These are phyloP conservation scores for Trichoderma gracile DNA, from an alignment of 2,329 filamentous ascomycete species.

Conservation along the genomic window DNA sequence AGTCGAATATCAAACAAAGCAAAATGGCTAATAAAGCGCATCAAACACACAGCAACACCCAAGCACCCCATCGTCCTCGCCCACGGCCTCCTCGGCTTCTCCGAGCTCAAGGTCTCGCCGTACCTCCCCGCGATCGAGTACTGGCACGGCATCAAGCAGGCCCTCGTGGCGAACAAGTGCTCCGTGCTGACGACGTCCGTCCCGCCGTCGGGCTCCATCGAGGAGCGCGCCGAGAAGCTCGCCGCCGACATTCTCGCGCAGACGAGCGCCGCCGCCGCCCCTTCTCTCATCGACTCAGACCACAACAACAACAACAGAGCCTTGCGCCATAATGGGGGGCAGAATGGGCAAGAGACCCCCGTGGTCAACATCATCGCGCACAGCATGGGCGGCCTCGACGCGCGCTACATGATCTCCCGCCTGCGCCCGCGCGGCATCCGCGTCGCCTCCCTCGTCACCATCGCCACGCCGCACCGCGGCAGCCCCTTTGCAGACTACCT, in stretches of 20 bases:
- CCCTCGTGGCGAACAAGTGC: conserved; percentile 53
- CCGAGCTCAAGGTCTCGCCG: conserved; percentile 55
- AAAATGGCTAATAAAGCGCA: too few species aligned
- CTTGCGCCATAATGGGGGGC: too few species aligned
- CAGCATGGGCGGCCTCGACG: conserved; percentile 66
- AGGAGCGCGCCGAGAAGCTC: conserved; percentile 60
- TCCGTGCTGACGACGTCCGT: conserved; percentile 62
- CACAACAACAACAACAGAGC: background rate
- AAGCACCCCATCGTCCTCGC: conserved; percentile 65
- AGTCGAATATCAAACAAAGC: too few species aligned
- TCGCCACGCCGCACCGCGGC: conserved; percentile 58
- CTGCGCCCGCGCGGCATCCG: conserved; percentile 49
- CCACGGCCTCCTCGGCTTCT: conserved; percentile 65
- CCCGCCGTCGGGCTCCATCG: conserved; percentile 61
- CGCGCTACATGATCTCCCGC: conserved; percentile 64
- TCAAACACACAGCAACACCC: conserved; percentile 51
- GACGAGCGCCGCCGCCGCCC: conserved; percentile 44
- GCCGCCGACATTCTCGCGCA: conserved; percentile 52
- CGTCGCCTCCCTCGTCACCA: conserved; percentile 55
- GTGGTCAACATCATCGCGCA: conserved; percentile 78
- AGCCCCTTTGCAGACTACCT: conserved; percentile 58
- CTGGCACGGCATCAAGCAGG: conserved; percentile 65
- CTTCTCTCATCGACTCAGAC: conserved; percentile 17
- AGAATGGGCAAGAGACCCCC: conserved; percentile 37
- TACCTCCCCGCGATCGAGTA: conserved; percentile 61